Evolutionary conservation across 192 early-diverging fungal genomes (phyloP), one percentile per base, ranked within the genome.

Genomic region (Polychytrium aggregatum): DNA sequence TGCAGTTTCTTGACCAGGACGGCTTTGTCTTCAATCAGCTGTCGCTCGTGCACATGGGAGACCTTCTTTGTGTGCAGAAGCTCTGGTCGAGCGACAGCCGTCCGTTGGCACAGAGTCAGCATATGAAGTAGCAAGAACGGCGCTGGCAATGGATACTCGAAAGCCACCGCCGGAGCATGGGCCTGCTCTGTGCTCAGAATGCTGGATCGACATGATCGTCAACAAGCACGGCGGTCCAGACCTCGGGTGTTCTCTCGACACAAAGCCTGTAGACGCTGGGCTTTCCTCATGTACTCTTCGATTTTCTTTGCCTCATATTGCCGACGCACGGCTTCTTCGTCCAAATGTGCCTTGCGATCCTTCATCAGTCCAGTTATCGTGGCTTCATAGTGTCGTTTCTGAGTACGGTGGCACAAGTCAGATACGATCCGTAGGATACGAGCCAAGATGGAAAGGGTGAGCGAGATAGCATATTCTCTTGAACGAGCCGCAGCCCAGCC

Each of bases 1-100:
- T 48, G 37, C 14, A 79, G 34, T 46, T 71, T 50, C 21, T 65
- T 44, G 21, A 64, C 46, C 42, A 79, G 26, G 7, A 18, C 16
- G 8, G 57, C 36, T 36, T 70, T 66, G 43, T 79, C 71, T 50
- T 79, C 76, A 17, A 71, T 56, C 16, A 78, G 48, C 16, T 25
- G 34, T 11, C 64, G 53, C 41, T 75, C 72, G 48, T 60, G 37
- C 14, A 49, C 46, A 44, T 67, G 62, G 0, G 52, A 38, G 6
- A 52, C 33, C 46, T 74, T 72, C 38, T 79, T 76, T 18, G 65
- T 59, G 26, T 68, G 56, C 16, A 79, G 56, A 17, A 79, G 54
- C 48, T 79, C 73, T 76, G n/a, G n/a, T n/a, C n/a, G n/a, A n/a
- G n/a, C n/a, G n/a, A n/a, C n/a, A n/a, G n/a, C n/a, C n/a, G n/a